These are phyloP conservation scores for Xylariaceae sp. DNA, from an alignment of 2,329 filamentous ascomycete genomes.

Conservation along the genomic window DNA sequence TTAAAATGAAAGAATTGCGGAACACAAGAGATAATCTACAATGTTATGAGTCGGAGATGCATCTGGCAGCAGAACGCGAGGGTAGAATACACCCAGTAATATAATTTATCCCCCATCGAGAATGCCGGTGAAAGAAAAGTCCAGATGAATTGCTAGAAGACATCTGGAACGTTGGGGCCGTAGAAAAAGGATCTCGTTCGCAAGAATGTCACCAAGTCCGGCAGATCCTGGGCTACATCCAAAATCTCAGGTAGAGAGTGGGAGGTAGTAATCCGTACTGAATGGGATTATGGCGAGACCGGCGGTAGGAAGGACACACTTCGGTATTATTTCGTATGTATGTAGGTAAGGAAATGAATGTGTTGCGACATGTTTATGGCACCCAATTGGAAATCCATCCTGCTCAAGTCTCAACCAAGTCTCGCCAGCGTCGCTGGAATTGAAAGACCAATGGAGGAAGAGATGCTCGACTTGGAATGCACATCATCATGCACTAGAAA, in stretches of 20 bases:
- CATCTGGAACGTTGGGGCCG: background rate
- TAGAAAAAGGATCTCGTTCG: background rate
- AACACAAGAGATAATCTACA: background rate
- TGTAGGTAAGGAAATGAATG: background rate
- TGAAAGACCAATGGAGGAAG: background rate
- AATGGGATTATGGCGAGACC: constrained; percentile 8
- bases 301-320: constrained; percentile 2
- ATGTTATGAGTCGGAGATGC: background rate
- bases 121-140: background rate
- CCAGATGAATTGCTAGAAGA: background rate
- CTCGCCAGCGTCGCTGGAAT: background rate
- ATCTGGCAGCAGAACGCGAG: background rate
- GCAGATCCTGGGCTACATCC: background rate
- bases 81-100: background rate
- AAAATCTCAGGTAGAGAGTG: background rate
- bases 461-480: background rate
- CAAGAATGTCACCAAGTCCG: background rate
- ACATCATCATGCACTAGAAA: too few relatives aligned
- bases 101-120: background rate
- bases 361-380: background rate
- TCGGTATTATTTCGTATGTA: too few relatives aligned
- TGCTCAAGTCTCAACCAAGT: background rate
- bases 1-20: constrained; percentile 9
- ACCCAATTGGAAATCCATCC: background rate
- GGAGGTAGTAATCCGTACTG: background rate